Evolutionary conservation across 495 filamentous ascomycete species (phyloP).

Genomic region (Melanomma pulvis-pyrius): DNA sequence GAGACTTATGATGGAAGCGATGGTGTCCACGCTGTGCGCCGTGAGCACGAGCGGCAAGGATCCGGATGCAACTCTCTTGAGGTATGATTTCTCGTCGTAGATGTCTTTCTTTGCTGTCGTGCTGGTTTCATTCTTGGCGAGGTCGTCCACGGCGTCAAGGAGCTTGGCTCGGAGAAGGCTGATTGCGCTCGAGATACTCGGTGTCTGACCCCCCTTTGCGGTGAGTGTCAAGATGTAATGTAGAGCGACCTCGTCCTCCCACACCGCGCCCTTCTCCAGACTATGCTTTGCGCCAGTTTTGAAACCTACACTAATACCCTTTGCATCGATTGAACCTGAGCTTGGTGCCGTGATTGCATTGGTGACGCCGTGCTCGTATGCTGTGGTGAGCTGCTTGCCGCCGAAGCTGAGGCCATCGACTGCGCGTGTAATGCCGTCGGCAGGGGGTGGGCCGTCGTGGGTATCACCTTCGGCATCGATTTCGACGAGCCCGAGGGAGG

Average conservation of each 20-base stretch:
- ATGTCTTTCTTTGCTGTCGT: not conserved
- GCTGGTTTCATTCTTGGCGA: conserved; percentile 2
- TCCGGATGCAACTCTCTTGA: conserved; percentile 33
- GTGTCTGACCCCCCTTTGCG: conserved; percentile 34
- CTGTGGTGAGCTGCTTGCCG: conserved; percentile 49
- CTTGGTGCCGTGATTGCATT: conserved; percentile 52
- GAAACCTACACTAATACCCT: conserved; percentile 54
- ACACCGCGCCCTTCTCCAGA: conserved; percentile 48
- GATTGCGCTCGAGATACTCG: conserved; percentile 32
- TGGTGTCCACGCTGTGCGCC: conserved; percentile 41
- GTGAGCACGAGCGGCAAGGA: conserved; percentile 32
- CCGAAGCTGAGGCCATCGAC: conserved; percentile 56
- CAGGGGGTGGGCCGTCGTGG: conserved; percentile 47
- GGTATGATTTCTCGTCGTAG: conserved; percentile 28
- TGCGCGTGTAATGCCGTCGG: conserved; percentile 47
- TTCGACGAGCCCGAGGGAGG: conserved; percentile 57
- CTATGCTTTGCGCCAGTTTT: conserved; percentile 49
- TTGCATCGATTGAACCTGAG: conserved; percentile 45
- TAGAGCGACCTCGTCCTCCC: conserved; percentile 49
- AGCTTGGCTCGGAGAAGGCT: conserved; percentile 32
- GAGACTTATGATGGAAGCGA: conserved; percentile 36
- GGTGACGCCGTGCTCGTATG: conserved; percentile 56
- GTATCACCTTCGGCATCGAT: conserved; percentile 58
- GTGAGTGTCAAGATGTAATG: conserved; percentile 45
- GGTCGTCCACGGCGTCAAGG: conserved; percentile 24